Evolutionary conservation across 2,329 filamentous ascomycete species (phyloP), one percentile per base, ranked within the genome.

Genomic region (Aspergillus sp.): DNA sequence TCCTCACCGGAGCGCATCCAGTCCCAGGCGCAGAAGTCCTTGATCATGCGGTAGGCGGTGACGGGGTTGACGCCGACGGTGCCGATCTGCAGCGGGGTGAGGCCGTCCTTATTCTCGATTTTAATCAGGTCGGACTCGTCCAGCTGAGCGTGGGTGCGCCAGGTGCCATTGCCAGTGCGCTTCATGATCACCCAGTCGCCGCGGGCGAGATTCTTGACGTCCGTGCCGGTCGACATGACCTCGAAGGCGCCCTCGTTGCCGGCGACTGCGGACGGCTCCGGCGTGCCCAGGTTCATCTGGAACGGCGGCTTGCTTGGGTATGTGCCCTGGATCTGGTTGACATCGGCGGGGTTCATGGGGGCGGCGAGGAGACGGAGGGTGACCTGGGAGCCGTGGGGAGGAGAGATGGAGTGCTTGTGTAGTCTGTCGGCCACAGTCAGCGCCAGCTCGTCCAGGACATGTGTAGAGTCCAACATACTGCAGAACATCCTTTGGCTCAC

Each of bases 141-240:
- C 2, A 78, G 75, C 28, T 86, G 73, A 12, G 83, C 83, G 55
- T 98, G 89, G 2, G 91, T 98, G 40, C 91, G 74, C 86, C 91
- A 96, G 8, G 91, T 96, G 22, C 91, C 91, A 55, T 93, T 85
- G 4, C 83, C 80, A 1, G 85, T 83, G 30, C 68, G 67, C 35
- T 82, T 81, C 61, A 93, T 89, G 41, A 96, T 83, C 6, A 93
- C 89, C 88, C 91, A 96, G 57, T 98, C 89, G 37, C 89, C 91
- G 45, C 74, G 80, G 14, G 67, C 53, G 15, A 93, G 64, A 8
- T 69, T 72, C 45, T 73, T 75, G 14, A 72, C 73, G 19, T 64
- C 63, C 1, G 74, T 69, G 1, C 86, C 82, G 1, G 76, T 67
- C 1, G 79, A 71, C 14, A 86, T 63, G n/a, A 96, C 80, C 60